Conservation (phyloP, 2,329 filamentous ascomycete species). For the Chaetoscypha palmicola region DNA sequence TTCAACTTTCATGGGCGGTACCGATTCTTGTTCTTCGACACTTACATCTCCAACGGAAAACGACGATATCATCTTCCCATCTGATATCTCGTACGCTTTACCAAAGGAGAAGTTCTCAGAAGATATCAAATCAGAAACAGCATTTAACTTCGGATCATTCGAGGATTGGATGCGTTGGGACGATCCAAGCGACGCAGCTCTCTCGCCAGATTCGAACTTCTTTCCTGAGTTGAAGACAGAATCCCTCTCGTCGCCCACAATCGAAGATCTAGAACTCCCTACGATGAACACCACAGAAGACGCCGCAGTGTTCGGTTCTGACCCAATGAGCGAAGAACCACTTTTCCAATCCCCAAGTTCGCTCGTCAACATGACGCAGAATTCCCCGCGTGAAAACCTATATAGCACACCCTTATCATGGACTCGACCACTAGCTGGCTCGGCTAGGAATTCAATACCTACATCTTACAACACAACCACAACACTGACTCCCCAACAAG, state of each 20-base stretch:
- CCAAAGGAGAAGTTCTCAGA: conserved; percentile 14
- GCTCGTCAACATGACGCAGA: conserved; percentile 10
- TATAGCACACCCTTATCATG: conserved; percentile 28
- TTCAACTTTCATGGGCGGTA: conserved; percentile 14
- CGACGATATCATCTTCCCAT: conserved; percentile 14
- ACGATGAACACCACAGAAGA: conserved; percentile 15
- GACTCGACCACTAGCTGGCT: conserved; percentile 16
- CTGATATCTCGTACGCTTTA: conserved; percentile 15
- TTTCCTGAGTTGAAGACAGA: conserved; percentile 27
- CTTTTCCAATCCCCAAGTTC: conserved; percentile 23
- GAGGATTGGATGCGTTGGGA: conserved; percentile 31
- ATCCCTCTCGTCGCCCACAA: conserved; percentile 22
- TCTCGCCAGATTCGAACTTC: conserved; percentile 25
- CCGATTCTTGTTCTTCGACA: conserved; percentile 26
- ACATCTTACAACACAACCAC: too few relatives aligned
- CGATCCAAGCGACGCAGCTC: conserved; percentile 23
- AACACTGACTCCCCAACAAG: conserved; percentile 24
- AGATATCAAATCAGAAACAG: conserved; percentile 18
- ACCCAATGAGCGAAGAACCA: conserved; percentile 21
- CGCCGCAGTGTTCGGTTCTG: conserved; percentile 23
- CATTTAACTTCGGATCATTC: conserved; percentile 25
- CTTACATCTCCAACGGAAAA: conserved; percentile 24
- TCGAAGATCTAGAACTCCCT: conserved; percentile 20
- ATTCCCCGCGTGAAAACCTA: conserved; percentile 15
- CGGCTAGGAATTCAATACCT: conserved; percentile 7